These are phyloP conservation scores for Colletotrichum coccodes DNA, from an alignment of 2,329 filamentous ascomycete species.

Conservation along the genomic window DNA sequence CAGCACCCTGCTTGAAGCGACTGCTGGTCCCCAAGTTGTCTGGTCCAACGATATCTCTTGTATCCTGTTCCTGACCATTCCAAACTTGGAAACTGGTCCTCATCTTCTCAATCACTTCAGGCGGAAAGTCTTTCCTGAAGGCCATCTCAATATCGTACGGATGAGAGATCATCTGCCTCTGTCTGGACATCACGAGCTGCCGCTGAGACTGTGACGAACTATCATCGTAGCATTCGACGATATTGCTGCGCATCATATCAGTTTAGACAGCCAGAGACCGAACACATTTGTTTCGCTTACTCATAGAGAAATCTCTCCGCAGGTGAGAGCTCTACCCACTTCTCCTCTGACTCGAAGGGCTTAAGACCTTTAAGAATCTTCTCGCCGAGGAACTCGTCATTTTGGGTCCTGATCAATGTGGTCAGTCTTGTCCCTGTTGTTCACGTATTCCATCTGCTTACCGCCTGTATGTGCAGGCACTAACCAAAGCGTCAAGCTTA, in stretches of 20 bases:
- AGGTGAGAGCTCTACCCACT: constrained; percentile 37
- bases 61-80: too few relatives aligned
- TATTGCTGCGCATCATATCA: neutral
- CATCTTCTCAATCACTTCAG: constrained; percentile 2
- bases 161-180: constrained; percentile 39
- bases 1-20: too few relatives aligned
- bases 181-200: neutral
- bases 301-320: constrained; percentile 40
- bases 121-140: constrained; percentile 14
- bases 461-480: constrained; percentile 18
- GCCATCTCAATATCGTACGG: constrained; percentile 41
- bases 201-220: neutral
- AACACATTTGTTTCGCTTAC: constrained; percentile 38
- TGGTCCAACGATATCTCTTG: too few relatives aligned
- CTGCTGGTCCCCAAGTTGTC: too few relatives aligned
- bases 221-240: neutral
- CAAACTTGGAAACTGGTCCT: neutral
- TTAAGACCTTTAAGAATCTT: constrained; percentile 41
- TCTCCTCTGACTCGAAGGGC: constrained; percentile 9
- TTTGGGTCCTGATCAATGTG: constrained; percentile 35
- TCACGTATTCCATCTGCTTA: neutral
- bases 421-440: neutral
- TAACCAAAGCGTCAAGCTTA: constrained; percentile 25
- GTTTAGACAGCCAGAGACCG: neutral
- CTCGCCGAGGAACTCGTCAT: constrained; percentile 41